phyloP scores from a whole-genome alignment of 2,329 filamentous ascomycete genomes.

The Parafenestella ontariensis region DNA sequence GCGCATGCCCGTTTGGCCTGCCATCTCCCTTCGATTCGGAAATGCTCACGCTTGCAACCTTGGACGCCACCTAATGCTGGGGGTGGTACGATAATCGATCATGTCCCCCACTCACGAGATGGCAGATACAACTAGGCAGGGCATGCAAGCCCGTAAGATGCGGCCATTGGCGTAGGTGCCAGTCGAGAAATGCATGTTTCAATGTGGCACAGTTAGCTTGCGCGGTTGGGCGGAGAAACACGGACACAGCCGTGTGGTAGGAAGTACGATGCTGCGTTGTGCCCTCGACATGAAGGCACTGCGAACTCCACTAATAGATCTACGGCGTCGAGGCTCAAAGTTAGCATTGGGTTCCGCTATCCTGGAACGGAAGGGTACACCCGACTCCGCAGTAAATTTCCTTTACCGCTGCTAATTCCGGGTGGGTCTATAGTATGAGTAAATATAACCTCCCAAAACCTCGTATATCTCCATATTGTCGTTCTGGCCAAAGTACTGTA shows the following conservation, averaged over 20 bases:
- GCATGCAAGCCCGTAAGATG: too few species aligned
- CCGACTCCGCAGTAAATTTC: neutral
- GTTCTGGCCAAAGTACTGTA: neutral
- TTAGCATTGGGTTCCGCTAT: constrained; percentile 8
- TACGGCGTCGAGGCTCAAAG: constrained; percentile 5
- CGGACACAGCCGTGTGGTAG: too few species aligned
- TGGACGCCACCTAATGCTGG: constrained; percentile 2
- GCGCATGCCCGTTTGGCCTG: neutral
- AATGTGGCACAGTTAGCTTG: too few species aligned
- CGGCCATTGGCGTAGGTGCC: too few species aligned
- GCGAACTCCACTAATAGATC: constrained; percentile 2
- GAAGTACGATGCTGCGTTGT: too few species aligned
- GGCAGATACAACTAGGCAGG: too few species aligned
- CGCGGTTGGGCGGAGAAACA: too few species aligned
- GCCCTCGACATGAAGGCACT: too few species aligned
- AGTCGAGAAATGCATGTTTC: too few species aligned
- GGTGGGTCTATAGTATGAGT: neutral
- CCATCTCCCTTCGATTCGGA: neutral
- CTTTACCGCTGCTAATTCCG: constrained; percentile 1
- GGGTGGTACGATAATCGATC: neutral
- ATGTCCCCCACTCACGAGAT: too few species aligned
- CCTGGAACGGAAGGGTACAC: constrained; percentile 1
- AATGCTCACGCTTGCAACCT: neutral
- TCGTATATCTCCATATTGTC: neutral
- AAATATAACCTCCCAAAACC: neutral